Conservation (phyloP, 495 filamentous ascomycete genomes). For the Oidiodendron maius region DNA sequence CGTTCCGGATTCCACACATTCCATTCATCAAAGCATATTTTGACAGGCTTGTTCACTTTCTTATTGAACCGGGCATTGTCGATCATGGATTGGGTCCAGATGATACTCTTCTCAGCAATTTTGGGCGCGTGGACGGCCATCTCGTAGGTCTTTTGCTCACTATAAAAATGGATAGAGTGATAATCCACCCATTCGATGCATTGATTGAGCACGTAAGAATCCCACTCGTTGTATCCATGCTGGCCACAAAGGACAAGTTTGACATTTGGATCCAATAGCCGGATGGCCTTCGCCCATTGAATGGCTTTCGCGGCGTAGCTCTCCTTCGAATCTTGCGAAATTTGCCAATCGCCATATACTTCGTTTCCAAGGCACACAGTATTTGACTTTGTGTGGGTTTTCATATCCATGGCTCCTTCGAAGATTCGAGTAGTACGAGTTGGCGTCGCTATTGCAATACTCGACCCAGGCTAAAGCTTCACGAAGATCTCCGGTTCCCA, state of each 20-base stretch:
- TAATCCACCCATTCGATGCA: background rate
- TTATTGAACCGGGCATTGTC: slow-evolving; percentile 57
- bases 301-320: background rate
- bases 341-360: background rate
- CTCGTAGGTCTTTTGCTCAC: slow-evolving; percentile 36
- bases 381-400: background rate
- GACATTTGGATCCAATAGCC: background rate
- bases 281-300: background rate
- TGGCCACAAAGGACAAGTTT: background rate
- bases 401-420: background rate
- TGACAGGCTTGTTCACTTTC: slow-evolving; percentile 32
- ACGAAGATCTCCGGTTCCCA: too few relatives aligned
- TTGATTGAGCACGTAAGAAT: background rate
- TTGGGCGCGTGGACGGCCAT: slow-evolving; percentile 49
- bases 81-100: slow-evolving; percentile 53
- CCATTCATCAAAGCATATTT: slow-evolving; percentile 66
- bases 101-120: slow-evolving; percentile 54
- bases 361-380: background rate
- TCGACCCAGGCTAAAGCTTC: too few relatives aligned
- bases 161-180: slow-evolving; percentile 44
- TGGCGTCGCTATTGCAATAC: background rate
- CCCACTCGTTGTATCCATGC: background rate
- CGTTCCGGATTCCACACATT: slow-evolving; percentile 62
- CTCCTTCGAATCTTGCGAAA: background rate
- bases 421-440: background rate